A percentile compares a stretch with the other conserved stretches of the same genome.
phyloP scores from a whole-genome alignment of 331 rosid species.

The Quercus phellos region DNA sequence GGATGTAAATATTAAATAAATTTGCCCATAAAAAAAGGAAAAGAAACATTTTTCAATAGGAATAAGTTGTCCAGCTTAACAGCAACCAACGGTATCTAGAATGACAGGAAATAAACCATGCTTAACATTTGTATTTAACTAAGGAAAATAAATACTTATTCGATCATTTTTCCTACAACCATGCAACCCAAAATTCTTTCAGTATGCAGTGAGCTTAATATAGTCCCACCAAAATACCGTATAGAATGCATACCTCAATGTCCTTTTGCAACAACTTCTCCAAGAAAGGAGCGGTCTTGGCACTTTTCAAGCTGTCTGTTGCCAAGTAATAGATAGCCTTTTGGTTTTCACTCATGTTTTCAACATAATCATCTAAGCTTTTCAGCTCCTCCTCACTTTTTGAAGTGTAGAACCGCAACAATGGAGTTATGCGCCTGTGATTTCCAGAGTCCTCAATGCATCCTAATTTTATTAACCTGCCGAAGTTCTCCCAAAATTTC shows the following conservation, averaged over 20 bases:
- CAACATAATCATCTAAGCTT: constrained; percentile 91
- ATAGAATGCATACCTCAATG: constrained; percentile 66
- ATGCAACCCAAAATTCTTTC: not conserved
- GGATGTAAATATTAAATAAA: not conserved
- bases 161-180: not conserved
- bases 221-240: not conserved
- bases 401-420: constrained; percentile 84
- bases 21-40: not conserved
- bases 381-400: constrained; percentile 85
- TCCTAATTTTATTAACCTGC: constrained; percentile 85
- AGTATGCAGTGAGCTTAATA: not conserved
- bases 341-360: constrained; percentile 90
- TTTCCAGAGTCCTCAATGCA: constrained; percentile 90
- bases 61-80: not conserved
- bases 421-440: constrained; percentile 92
- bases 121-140: not conserved
- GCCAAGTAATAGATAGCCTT: constrained; percentile 96
- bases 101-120: too few relatives aligned
- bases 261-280: constrained; percentile 87
- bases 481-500: constrained; percentile 99
- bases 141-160: not conserved
- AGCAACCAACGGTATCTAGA: not conserved
- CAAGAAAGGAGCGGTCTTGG: constrained; percentile 89
- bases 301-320: constrained; percentile 96
- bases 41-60: not conserved